Conservation (phyloP, 768 basidiomycete species). For the Suillus paluster region DNA sequence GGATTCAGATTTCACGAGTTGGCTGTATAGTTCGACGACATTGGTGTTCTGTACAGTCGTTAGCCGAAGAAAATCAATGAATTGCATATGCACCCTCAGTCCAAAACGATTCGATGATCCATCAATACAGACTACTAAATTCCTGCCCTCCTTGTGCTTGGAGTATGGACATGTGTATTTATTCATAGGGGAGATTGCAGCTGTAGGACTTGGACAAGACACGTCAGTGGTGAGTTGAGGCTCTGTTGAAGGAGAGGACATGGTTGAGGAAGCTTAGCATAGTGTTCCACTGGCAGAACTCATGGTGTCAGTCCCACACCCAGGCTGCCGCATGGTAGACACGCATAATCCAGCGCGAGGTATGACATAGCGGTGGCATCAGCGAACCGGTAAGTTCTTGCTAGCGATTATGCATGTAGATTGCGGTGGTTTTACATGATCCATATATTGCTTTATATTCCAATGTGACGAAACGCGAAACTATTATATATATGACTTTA, state of each 20-base stretch:
- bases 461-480: no score
- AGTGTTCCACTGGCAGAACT: no score
- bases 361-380: no score
- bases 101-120: conserved; percentile 20
- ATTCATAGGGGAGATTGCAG: background rate
- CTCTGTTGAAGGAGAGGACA: background rate
- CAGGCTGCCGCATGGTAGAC: no score
- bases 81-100: background rate
- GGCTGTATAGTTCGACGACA: conserved; percentile 34
- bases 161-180: background rate
- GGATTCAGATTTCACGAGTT: conserved; percentile 17
- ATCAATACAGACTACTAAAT: conserved; percentile 25
- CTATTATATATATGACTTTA: no score
- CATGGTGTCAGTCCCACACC: no score
- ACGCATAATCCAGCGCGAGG: no score
- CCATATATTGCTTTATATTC: no score
- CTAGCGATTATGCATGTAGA: no score
- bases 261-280: background rate
- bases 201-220: background rate
- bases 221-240: background rate
- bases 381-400: no score
- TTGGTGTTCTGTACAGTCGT: conserved; percentile 31
- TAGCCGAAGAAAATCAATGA: background rate
- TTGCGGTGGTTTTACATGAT: no score
- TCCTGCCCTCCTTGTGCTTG: conserved; percentile 1